Percentiles rank a stretch among this genome's conserved stretches.
Evolutionary conservation across 192 early-diverging fungal genomes (phyloP).

Genomic region (Phlyctochytrium arcticum): DNA sequence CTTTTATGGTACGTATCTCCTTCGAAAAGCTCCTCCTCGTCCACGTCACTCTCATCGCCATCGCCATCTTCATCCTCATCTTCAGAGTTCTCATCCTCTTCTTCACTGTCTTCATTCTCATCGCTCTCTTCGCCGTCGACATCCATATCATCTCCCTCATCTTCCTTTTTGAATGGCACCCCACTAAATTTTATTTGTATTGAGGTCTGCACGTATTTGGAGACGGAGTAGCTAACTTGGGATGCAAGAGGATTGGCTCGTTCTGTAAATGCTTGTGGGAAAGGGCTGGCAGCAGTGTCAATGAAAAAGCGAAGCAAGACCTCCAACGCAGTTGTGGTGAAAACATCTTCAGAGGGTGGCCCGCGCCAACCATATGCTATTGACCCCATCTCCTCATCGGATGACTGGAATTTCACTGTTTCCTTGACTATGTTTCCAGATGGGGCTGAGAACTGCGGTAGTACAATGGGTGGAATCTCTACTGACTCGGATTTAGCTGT

Average conservation of each 20-base stretch:
- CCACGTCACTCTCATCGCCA: slow-evolving; percentile 3
- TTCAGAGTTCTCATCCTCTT: slow-evolving; percentile 21
- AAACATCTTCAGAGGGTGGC: slow-evolving; percentile 58
- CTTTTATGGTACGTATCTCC: slow-evolving; percentile 47
- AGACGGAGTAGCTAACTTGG: slow-evolving; percentile 55
- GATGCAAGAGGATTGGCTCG: slow-evolving; percentile 57
- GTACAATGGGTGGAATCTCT: slow-evolving; percentile 6
- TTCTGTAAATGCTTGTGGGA: slow-evolving; percentile 77
- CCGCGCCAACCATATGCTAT: slow-evolving; percentile 70
- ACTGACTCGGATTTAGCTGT: background rate
- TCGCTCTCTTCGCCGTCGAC: background rate
- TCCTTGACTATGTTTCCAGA: slow-evolving; percentile 33
- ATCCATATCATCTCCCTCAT: slow-evolving; percentile 1
- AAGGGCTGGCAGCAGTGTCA: slow-evolving; percentile 65
- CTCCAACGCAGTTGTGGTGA: slow-evolving; percentile 58
- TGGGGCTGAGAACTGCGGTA: slow-evolving; percentile 3
- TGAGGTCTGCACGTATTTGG: slow-evolving; percentile 46
- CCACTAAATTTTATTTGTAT: slow-evolving; percentile 64
- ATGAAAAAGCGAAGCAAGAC: slow-evolving; percentile 70
- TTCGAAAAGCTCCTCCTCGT: slow-evolving; percentile 49
- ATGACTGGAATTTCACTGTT: slow-evolving; percentile 59
- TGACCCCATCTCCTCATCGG: slow-evolving; percentile 61
- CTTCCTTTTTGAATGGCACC: slow-evolving; percentile 35
- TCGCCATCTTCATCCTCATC: slow-evolving; percentile 20
- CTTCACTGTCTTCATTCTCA: slow-evolving; percentile 29